Base-by-base conservation (phyloP, 2,329 filamentous ascomycete genomes). In the Aspergillus transmontanensis region DNA sequence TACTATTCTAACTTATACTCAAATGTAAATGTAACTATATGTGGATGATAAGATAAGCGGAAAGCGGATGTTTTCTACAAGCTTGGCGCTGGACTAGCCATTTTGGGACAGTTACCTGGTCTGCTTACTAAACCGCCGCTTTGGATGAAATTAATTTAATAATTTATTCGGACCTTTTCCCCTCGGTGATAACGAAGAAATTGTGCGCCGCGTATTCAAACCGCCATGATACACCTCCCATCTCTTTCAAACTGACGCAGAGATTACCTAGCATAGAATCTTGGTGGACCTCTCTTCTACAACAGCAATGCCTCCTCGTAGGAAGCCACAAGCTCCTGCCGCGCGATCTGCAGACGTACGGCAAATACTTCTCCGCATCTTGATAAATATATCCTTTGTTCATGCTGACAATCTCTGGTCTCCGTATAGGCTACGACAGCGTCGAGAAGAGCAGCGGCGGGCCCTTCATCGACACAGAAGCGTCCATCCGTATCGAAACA, bases 291-390 rank as follows among this genome's bases (percentile, higher is more conserved):
- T 48, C 26, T 56, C 39, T 48, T 23, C 39, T 46, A 26, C 51
- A 43, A 54, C 41, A 61, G 56, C 60, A 60, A 79, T 80, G 77
- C 75, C 77, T 65, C 77, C 77, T 63, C 75, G 75, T 65, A 76
- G 69, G 69, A 76, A 73, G 71, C 70, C 73, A 54, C 73, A 75
- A 68, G 66, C 74, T 63, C 64, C 74, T 60, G 69, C 71, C 46
- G 63, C 65, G 61, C 71, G 72, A 64, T 66, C 69, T 60, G 66
- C 69, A 64, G 71, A 77, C 70, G 76, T 77, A 73, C 68, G 69
- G 67, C 69, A 71, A 69, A 69, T 68, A 68, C 70, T 73, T 66
- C 70, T 71, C 63, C 62, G 61, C 63, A 67, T 58, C 30, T 23
- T 57, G 51, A 41, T 32, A 28, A 62, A 55, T 51, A 57, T 41